Evolutionary conservation across 768 basidiomycete genomes (phyloP).

Genomic region (Termitomyces heimii): DNA sequence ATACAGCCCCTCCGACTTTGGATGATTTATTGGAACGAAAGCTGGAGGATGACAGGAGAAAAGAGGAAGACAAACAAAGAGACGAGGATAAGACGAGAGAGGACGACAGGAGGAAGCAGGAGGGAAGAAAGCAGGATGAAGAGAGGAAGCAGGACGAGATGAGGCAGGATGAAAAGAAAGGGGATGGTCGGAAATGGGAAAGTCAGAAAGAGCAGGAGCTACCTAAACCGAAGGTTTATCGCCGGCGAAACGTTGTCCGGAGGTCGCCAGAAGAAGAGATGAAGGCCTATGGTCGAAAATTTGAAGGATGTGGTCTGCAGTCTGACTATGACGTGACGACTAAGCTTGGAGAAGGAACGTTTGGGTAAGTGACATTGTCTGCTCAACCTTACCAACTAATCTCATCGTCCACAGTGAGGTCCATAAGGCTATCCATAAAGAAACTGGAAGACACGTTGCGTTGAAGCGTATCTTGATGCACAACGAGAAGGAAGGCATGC

Average conservation of each 20-base stretch:
- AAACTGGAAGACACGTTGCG: conserved; percentile 63
- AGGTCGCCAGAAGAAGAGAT: conserved; percentile 61
- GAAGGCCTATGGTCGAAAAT: conserved; percentile 59
- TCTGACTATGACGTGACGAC: conserved; percentile 75
- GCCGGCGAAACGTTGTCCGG: conserved; percentile 37
- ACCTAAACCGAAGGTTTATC: conserved; percentile 16
- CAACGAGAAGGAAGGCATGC: conserved; percentile 95
- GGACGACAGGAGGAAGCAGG: neutral
- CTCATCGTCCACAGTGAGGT: conserved; percentile 58
- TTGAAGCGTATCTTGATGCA: conserved; percentile 95
- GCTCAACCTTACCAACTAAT: conserved; percentile 5
- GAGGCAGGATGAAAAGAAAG: neutral
- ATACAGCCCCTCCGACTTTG: conserved; percentile 18
- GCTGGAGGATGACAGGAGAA: conserved; percentile 2
- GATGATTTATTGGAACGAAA: conserved; percentile 5
- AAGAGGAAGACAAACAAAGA: conserved; percentile 6
- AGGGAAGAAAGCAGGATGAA: neutral
- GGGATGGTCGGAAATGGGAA: conserved; percentile 4
- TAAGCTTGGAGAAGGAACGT: conserved; percentile 95
- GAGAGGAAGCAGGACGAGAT: neutral
- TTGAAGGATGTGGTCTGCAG: conserved; percentile 66
- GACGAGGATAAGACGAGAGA: conserved; percentile 1
- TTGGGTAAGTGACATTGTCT: conserved; percentile 61
- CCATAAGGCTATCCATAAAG: conserved; percentile 74
- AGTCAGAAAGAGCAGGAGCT: conserved; percentile 18